Evolutionary conservation across 176 grass and related monocot genomes (phyloP), one percentile per base, ranked within the genome.

Genomic region (Areca catechu): DNA sequence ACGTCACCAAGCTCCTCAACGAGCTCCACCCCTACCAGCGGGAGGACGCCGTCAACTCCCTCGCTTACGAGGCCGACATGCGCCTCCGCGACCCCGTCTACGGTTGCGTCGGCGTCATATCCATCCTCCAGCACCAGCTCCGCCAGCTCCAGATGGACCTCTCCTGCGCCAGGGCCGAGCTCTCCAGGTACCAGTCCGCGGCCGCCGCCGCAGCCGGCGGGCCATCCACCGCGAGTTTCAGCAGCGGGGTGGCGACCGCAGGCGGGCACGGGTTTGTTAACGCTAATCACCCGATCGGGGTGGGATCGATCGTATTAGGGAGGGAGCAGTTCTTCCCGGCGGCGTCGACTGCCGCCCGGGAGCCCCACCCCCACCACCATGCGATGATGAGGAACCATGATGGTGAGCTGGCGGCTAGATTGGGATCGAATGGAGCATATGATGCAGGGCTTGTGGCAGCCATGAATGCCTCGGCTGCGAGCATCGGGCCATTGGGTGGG

Each of bases 21-120:
- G 88, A 98, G 79, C 79, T 98, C 2, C 81, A 98, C 67, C 84
- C 88, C 0, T 83, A 76, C 73, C 94, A 98, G 62, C 72, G 94
- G 24, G 88, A 93, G 65, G 94, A 98, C 69, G 88, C 94, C 21
- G 94, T 98, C 52, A 98, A 93, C 81, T 98, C 88, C 1, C 94
- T 98, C 54, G 88, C 88, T 22, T 98, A 93, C 80, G 94, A 98
- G 73, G 94, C 94, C 57, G 94, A 98, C 74, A 98, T 98, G 94
- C 83, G 94, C 56, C 74, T 98, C 73, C 88, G 84, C 43, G 88
- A 98, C 66, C 94, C 94, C 54, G 88, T 98, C 59, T 98, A 98
- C 51, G 93, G 88, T 61, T 98, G 94, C 81, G 94, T 89, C 60
- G 84, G 87, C 54, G 84, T 89, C 70, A 98, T 98, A 67, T 98